phyloP scores from a whole-genome alignment of 2,329 filamentous ascomycete genomes.

The Fusarium anthophilum region DNA sequence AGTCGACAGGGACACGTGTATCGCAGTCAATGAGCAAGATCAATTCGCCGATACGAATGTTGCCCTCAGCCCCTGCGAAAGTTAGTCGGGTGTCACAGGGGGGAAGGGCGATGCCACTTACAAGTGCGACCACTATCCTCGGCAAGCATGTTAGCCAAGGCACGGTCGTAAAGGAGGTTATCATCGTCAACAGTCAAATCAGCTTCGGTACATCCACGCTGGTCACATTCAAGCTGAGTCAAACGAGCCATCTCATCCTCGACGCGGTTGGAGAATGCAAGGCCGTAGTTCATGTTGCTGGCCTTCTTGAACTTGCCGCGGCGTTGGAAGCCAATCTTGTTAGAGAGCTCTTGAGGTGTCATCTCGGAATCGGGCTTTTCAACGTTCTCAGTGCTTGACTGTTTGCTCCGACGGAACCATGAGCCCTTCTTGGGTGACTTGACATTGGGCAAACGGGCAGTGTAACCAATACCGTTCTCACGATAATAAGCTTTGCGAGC shows the following conservation, averaged over 20 bases:
- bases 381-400: slow-evolving; percentile 45
- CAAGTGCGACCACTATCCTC: slow-evolving; percentile 62
- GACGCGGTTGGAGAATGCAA: slow-evolving; percentile 63
- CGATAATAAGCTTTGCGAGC: slow-evolving; percentile 64
- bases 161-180: slow-evolving; percentile 54
- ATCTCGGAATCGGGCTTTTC: slow-evolving; percentile 47
- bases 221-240: slow-evolving; percentile 28
- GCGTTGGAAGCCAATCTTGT: slow-evolving; percentile 61
- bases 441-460: slow-evolving; percentile 59
- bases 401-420: slow-evolving; percentile 15
- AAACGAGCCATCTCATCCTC: slow-evolving; percentile 59
- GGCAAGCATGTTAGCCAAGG: slow-evolving; percentile 56
- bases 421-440: slow-evolving; percentile 32
- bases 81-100: not conserved
- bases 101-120: not conserved
- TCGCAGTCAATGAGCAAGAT: slow-evolving; percentile 73
- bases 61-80: slow-evolving; percentile 58
- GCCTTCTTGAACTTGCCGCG: slow-evolving; percentile 73
- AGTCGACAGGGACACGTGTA: slow-evolving; percentile 70
- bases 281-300: slow-evolving; percentile 74
- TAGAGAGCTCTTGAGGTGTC: slow-evolving; percentile 42
- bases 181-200: slow-evolving; percentile 57
- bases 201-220: slow-evolving; percentile 45
- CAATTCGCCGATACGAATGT: slow-evolving; percentile 66
- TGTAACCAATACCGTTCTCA: slow-evolving; percentile 67